phyloP scores from a whole-genome alignment of 495 filamentous ascomycete species.

The Staphylotrichum longicolle region DNA sequence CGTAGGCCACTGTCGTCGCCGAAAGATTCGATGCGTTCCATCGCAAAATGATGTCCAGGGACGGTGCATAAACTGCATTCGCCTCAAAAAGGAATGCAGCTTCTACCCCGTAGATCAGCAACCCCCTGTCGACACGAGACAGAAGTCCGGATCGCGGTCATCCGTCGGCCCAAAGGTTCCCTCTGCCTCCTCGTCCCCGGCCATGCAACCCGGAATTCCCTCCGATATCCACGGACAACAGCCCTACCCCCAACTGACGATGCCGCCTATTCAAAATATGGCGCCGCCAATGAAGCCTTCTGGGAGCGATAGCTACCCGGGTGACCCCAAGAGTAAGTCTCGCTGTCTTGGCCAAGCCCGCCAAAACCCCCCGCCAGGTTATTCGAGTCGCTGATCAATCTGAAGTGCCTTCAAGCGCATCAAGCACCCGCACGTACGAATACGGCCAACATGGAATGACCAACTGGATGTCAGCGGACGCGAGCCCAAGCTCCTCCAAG shows the following conservation, averaged over 20 bases:
- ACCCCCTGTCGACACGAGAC: slow-evolving; percentile 49
- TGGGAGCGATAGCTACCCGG: slow-evolving; percentile 39
- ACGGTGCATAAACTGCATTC: slow-evolving; percentile 93
- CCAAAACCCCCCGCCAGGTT: not conserved
- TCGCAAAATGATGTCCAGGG: slow-evolving; percentile 73
- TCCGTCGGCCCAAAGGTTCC: slow-evolving; percentile 41
- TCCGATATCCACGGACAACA: slow-evolving; percentile 44
- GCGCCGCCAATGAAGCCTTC: slow-evolving; percentile 45
- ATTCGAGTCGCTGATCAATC: slow-evolving; percentile 32
- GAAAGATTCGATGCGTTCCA: slow-evolving; percentile 92
- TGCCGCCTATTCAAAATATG: slow-evolving; percentile 51
- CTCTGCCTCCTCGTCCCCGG: slow-evolving; percentile 52
- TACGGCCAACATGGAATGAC: slow-evolving; percentile 43
- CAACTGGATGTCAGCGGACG: slow-evolving; percentile 45
- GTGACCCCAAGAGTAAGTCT: slow-evolving; percentile 44
- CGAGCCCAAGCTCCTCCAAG: slow-evolving; percentile 37
- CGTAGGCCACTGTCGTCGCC: slow-evolving; percentile 85
- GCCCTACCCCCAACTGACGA: slow-evolving; percentile 46
- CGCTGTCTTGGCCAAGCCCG: not conserved
- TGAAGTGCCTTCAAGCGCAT: slow-evolving; percentile 37
- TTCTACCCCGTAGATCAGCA: slow-evolving; percentile 92
- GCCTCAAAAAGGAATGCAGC: slow-evolving; percentile 91
- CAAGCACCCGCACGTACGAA: slow-evolving; percentile 36
- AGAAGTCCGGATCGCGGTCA: slow-evolving; percentile 40
- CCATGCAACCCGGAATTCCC: slow-evolving; percentile 44